These are phyloP conservation scores for Purpureocillium lavendulum DNA, from an alignment of 2,329 filamentous ascomycete genomes.

Conservation along the genomic window DNA sequence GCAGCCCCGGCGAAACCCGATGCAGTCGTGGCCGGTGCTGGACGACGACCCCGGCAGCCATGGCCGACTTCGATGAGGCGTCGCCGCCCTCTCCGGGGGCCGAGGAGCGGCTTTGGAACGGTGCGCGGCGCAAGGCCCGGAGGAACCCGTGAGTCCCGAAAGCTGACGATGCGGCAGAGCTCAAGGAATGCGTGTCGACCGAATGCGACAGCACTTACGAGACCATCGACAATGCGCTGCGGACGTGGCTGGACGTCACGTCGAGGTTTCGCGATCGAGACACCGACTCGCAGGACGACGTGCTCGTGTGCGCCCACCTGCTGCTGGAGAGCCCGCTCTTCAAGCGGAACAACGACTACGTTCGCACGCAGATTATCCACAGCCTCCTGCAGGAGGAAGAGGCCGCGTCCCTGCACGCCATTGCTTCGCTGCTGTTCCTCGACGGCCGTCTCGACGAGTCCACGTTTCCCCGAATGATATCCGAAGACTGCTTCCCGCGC, in stretches of 20 bases:
- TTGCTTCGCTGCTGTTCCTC: slow-evolving; percentile 75
- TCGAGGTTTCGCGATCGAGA: slow-evolving; percentile 69
- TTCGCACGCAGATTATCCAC: slow-evolving; percentile 87
- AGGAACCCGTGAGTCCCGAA: neutral
- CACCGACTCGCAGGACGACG: slow-evolving; percentile 67
- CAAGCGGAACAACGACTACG: slow-evolving; percentile 67
- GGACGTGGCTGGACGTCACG: slow-evolving; percentile 74
- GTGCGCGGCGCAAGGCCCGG: slow-evolving; percentile 33
- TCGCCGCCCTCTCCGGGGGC: slow-evolving; percentile 58
- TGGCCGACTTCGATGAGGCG: slow-evolving; percentile 53
- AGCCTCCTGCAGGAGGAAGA: slow-evolving; percentile 83
- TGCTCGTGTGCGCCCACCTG: slow-evolving; percentile 71
- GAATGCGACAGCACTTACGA: slow-evolving; percentile 41
- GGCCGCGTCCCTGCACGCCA: slow-evolving; percentile 66
- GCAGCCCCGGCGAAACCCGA: slow-evolving; percentile 13
- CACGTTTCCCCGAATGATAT: slow-evolving; percentile 80
- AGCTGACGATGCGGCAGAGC: slow-evolving; percentile 27
- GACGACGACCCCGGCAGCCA: slow-evolving; percentile 24
- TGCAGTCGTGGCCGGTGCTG: slow-evolving; percentile 21
- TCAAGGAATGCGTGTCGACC: slow-evolving; percentile 36
- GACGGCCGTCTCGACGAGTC: slow-evolving; percentile 73
- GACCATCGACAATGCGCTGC: slow-evolving; percentile 73
- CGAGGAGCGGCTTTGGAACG: slow-evolving; percentile 84
- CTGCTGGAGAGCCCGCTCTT: slow-evolving; percentile 73
- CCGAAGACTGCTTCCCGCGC: slow-evolving; percentile 74